Evolutionary conservation across 768 basidiomycete species (phyloP).

Genomic region (Boletus coccyginus): DNA sequence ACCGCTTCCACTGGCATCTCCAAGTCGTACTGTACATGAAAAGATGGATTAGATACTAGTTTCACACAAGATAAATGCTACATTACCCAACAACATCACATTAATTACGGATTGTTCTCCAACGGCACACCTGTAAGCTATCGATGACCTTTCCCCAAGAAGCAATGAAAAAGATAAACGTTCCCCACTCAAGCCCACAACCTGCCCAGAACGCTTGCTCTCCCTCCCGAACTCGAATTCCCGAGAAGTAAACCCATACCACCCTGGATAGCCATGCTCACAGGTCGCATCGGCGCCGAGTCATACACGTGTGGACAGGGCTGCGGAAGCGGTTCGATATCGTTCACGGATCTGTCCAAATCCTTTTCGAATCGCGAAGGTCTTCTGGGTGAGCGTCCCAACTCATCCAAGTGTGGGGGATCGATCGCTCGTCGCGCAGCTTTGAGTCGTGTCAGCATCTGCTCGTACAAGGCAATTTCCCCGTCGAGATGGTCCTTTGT

Average conservation of each 20-base stretch:
- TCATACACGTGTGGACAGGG: conserved; percentile 81
- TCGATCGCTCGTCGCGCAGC: conserved; percentile 56
- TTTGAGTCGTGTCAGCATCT: conserved; percentile 59
- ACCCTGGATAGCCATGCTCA: conserved; percentile 70
- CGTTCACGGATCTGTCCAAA: conserved; percentile 51
- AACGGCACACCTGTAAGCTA: not conserved
- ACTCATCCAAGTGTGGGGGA: conserved; percentile 43
- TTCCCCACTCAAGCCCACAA: conserved; percentile 43
- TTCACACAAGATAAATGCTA: not conserved
- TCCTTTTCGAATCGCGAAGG: conserved; percentile 79
- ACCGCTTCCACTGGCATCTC: too few relatives aligned
- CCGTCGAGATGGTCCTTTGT: conserved; percentile 72
- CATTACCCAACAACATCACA: not conserved
- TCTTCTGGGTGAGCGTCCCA: conserved; percentile 50
- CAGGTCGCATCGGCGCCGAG: conserved; percentile 69
- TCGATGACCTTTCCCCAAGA: not conserved
- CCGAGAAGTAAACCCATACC: conserved; percentile 66
- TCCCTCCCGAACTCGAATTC: conserved; percentile 28
- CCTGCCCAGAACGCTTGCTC: conserved; percentile 58
- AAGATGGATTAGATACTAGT: not conserved
- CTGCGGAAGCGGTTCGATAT: conserved; percentile 51
- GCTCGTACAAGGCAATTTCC: conserved; percentile 74
- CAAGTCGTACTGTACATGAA: not conserved
- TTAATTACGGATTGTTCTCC: not conserved
- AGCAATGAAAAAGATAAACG: not conserved